Evolutionary conservation across 2,329 filamentous ascomycete genomes (phyloP).

Genomic region (Sporothrix luriei): DNA sequence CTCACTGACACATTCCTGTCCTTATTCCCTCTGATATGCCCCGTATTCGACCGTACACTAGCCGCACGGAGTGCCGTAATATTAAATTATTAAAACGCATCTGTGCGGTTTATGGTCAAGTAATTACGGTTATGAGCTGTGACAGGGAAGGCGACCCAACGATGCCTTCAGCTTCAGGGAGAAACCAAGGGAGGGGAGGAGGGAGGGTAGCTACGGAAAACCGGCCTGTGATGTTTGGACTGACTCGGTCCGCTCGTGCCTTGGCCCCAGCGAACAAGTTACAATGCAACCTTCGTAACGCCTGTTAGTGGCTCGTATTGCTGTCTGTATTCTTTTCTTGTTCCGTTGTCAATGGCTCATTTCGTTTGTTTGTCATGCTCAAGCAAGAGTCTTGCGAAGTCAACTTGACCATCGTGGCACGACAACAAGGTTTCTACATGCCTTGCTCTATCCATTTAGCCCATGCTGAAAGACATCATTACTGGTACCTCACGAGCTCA

Average conservation of each 20-base stretch:
- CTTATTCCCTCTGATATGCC: neutral
- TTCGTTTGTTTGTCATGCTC: neutral
- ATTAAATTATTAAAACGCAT: conserved; percentile 17
- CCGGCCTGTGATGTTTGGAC: neutral
- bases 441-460: too few species aligned
- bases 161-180: neutral
- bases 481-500: too few species aligned
- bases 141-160: conserved; percentile 1
- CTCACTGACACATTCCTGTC: neutral
- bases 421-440: too few species aligned
- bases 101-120: conserved; percentile 12
- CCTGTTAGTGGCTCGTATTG: neutral
- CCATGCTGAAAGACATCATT: neutral
- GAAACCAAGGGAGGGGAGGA: neutral
- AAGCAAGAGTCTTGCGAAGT: neutral
- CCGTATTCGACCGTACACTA: conserved; percentile 3
- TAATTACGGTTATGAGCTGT: neutral
- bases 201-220: neutral
- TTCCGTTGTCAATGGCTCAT: neutral
- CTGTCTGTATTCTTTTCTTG: neutral
- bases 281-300: conserved; percentile 2
- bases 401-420: too few species aligned
- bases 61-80: conserved; percentile 11
- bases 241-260: neutral
- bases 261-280: conserved; percentile 2